Conservation (phyloP, 495 filamentous ascomycete genomes). For the Neurospora pannonica region DNA sequence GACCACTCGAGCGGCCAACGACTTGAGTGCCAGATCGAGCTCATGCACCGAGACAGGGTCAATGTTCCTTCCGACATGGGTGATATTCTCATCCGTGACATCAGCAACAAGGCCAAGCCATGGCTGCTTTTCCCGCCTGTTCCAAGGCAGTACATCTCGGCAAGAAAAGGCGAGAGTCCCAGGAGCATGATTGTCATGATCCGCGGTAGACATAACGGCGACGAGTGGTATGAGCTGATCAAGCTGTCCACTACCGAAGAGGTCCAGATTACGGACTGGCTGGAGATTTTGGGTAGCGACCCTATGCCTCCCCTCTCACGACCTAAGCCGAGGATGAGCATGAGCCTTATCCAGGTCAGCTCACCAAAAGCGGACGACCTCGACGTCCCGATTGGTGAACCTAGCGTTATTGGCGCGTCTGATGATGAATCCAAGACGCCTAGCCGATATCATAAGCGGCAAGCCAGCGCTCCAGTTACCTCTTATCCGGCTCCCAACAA, state of each 20-base stretch:
- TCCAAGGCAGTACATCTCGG: slow-evolving; percentile 57
- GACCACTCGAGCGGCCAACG: slow-evolving; percentile 83
- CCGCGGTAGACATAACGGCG: slow-evolving; percentile 49
- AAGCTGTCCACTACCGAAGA: slow-evolving; percentile 60
- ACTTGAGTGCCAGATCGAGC: slow-evolving; percentile 79
- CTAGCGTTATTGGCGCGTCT: slow-evolving; percentile 20
- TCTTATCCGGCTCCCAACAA: slow-evolving; percentile 36
- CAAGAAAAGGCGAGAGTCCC: slow-evolving; percentile 61
- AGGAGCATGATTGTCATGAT: slow-evolving; percentile 79
- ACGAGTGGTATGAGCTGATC: slow-evolving; percentile 76
- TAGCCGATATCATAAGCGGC: slow-evolving; percentile 13
- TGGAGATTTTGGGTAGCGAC: slow-evolving; percentile 65
- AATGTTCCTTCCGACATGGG: slow-evolving; percentile 45
- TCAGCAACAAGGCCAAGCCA: slow-evolving; percentile 57
- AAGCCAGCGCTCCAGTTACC: slow-evolving; percentile 11
- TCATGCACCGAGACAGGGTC: slow-evolving; percentile 73
- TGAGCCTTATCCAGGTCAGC: slow-evolving; percentile 19
- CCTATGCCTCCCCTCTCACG: slow-evolving; percentile 59
- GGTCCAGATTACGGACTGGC: slow-evolving; percentile 74
- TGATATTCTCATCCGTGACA: slow-evolving; percentile 84
- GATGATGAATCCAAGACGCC: slow-evolving; percentile 17
- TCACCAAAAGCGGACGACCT: slow-evolving; percentile 46
- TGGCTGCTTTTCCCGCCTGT: slow-evolving; percentile 91
- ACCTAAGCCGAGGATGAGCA: slow-evolving; percentile 25
- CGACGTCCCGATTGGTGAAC: slow-evolving; percentile 71